phyloP scores from a whole-genome alignment of 2,329 filamentous ascomycete species.

The Cephalotrichum gorgonifer region DNA sequence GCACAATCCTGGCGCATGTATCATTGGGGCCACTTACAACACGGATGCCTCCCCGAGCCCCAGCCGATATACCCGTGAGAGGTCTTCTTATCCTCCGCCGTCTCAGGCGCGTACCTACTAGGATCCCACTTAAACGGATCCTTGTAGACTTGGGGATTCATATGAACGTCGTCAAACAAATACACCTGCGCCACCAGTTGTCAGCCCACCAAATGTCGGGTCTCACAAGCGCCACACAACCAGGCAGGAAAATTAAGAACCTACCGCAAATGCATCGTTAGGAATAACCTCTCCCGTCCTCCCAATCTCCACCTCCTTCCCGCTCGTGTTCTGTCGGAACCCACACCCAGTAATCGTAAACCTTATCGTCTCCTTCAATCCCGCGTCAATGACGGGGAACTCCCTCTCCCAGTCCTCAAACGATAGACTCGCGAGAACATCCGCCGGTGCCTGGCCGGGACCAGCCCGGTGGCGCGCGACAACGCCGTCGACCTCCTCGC shows the following conservation, averaged over 20 bases:
- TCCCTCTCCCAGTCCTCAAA: conserved; percentile 45
- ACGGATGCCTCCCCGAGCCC: conserved; percentile 24
- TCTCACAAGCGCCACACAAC: neutral
- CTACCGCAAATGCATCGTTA: conserved; percentile 28
- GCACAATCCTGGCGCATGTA: neutral
- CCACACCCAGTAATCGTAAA: conserved; percentile 34
- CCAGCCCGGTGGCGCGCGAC: conserved; percentile 28
- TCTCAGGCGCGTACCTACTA: conserved; percentile 30
- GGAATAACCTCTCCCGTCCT: conserved; percentile 38
- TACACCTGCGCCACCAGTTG: conserved; percentile 21
- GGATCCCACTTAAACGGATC: conserved; percentile 41
- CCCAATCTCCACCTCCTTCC: conserved; percentile 31
- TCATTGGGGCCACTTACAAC: conserved; percentile 14
- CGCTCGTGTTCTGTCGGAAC: conserved; percentile 40
- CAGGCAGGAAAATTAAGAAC: too few species aligned
- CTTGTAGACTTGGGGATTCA: conserved; percentile 35
- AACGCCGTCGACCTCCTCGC: conserved; percentile 33
- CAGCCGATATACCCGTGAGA: conserved; percentile 20
- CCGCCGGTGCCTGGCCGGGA: conserved; percentile 17
- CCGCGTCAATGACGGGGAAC: conserved; percentile 41
- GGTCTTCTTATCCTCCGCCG: conserved; percentile 31
- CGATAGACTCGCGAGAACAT: conserved; percentile 30
- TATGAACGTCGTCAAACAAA: conserved; percentile 34
- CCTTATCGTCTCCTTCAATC: conserved; percentile 42
- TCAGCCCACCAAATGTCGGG: neutral